Percentiles rank a stretch among this genome's conserved stretches.
These are phyloP conservation scores for Filobasidium wieringae DNA, from an alignment of 768 basidiomycete genomes.

Conservation along the genomic window DNA sequence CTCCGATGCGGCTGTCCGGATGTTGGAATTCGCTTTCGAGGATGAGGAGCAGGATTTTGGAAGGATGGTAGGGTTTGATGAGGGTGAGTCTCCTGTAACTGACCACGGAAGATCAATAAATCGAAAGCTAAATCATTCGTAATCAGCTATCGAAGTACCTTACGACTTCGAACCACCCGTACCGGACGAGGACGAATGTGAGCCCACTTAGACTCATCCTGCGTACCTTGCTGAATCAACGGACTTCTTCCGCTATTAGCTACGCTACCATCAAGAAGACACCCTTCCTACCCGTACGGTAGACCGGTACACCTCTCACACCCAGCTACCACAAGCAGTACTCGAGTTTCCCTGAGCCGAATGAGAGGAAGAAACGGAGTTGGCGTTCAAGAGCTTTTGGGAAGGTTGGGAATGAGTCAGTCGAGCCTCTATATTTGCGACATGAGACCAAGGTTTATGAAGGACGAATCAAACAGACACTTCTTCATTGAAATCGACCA, in stretches of 20 bases:
- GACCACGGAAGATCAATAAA: not conserved
- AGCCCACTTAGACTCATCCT: not conserved
- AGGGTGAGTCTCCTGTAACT: not conserved
- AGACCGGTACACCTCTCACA: constrained; percentile 9
- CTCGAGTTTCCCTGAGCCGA: not conserved
- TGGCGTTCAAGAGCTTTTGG: constrained; percentile 1
- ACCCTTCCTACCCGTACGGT: constrained; percentile 12
- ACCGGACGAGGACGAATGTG: constrained; percentile 10
- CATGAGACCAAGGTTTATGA: not conserved
- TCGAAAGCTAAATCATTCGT: not conserved
- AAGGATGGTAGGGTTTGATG: constrained; percentile 11
- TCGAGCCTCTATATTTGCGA: not conserved
- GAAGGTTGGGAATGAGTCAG: constrained; percentile 7
- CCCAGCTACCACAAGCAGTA: not conserved
- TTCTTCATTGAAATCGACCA: constrained; percentile 1
- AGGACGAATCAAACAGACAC: too few species aligned
- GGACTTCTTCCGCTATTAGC: not conserved
- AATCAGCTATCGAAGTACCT: constrained; percentile 11
- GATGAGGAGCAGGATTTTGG: constrained; percentile 11
- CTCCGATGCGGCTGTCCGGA: constrained; percentile 10
- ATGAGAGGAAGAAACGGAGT: constrained; percentile 1
- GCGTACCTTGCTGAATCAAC: not conserved
- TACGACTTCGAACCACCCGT: constrained; percentile 10
- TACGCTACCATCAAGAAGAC: constrained; percentile 8
- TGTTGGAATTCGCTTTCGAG: constrained; percentile 14